phyloP scores from a whole-genome alignment of 2,329 filamentous ascomycete species.

The Rhytidhysteron rufulum region DNA sequence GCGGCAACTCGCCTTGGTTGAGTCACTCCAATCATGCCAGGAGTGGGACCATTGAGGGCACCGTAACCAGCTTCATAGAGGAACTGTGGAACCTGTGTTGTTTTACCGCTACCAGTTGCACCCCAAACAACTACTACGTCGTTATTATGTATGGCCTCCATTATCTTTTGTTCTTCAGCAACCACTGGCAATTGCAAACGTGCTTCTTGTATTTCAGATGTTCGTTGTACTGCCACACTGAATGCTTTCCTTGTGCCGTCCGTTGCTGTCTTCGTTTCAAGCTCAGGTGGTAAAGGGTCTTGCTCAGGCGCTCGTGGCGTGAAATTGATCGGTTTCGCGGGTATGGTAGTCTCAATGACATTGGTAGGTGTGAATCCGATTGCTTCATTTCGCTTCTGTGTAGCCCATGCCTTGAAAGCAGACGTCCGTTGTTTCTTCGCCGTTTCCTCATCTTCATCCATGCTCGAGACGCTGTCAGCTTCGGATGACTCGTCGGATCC shows the following conservation, averaged over 20 bases:
- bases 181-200: slow-evolving; percentile 83
- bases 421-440: slow-evolving; percentile 48
- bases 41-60: slow-evolving; percentile 69
- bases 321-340: slow-evolving; percentile 59
- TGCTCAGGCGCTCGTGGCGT: slow-evolving; percentile 64
- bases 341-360: slow-evolving; percentile 27
- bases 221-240: slow-evolving; percentile 67
- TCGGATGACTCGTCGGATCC: slow-evolving; percentile 34
- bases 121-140: slow-evolving; percentile 88
- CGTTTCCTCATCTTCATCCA: slow-evolving; percentile 35
- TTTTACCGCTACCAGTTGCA: slow-evolving; percentile 94
- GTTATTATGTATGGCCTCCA: slow-evolving; percentile 95
- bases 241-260: slow-evolving; percentile 68
- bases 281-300: slow-evolving; percentile 65
- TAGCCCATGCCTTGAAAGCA: slow-evolving; percentile 93
- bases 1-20: slow-evolving; percentile 93
- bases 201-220: slow-evolving; percentile 70
- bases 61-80: slow-evolving; percentile 93
- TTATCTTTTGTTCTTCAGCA: slow-evolving; percentile 92
- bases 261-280: slow-evolving; percentile 54
- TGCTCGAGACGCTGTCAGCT: slow-evolving; percentile 27
- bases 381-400: slow-evolving; percentile 77
- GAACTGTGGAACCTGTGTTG: slow-evolving; percentile 95
- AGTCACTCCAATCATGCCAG: slow-evolving; percentile 91
- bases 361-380: slow-evolving; percentile 62